These are phyloP conservation scores for Obelidium mucronatum DNA, from an alignment of 192 early-diverging fungal species.

Conservation along the genomic window DNA sequence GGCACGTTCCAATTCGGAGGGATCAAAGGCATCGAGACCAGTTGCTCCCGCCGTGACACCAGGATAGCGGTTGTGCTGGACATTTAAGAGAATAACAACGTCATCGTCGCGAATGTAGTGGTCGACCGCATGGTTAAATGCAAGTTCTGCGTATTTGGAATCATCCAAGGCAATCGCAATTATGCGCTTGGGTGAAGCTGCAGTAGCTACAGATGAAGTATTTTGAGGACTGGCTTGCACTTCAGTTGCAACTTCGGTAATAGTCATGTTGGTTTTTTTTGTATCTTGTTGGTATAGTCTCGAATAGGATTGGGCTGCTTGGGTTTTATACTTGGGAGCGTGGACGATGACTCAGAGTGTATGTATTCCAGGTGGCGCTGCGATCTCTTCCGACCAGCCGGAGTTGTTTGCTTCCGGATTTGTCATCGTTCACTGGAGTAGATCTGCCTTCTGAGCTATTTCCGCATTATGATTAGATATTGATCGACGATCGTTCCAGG, in stretches of 20 bases:
- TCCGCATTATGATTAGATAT: too few species aligned
- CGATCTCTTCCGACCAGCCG: too few species aligned
- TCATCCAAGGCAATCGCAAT: slow-evolving; percentile 43
- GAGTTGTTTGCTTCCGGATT: too few species aligned
- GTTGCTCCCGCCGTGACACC: neutral
- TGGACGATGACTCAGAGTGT: too few species aligned
- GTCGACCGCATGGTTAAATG: slow-evolving; percentile 39
- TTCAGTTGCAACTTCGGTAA: neutral
- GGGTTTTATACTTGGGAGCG: too few species aligned
- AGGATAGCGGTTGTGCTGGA: neutral
- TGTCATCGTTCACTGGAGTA: too few species aligned
- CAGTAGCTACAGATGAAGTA: too few species aligned
- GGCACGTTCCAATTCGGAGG: neutral
- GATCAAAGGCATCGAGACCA: neutral
- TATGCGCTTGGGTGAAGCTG: slow-evolving; percentile 19
- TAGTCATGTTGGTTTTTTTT: neutral
- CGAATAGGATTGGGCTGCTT: too few species aligned
- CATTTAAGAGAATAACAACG: slow-evolving; percentile 39
- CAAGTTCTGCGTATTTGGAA: slow-evolving; percentile 25
- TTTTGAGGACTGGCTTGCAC: neutral
- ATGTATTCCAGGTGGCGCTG: too few species aligned
- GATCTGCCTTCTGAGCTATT: too few species aligned
- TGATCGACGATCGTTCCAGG: too few species aligned
- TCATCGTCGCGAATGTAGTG: slow-evolving; percentile 36
- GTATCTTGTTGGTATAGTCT: neutral